A percentile compares a stretch with the other conserved stretches of the same genome.
These are phyloP conservation scores for Podochytrium sp. DNA, from an alignment of 192 early-diverging fungal genomes.

Conservation along the genomic window DNA sequence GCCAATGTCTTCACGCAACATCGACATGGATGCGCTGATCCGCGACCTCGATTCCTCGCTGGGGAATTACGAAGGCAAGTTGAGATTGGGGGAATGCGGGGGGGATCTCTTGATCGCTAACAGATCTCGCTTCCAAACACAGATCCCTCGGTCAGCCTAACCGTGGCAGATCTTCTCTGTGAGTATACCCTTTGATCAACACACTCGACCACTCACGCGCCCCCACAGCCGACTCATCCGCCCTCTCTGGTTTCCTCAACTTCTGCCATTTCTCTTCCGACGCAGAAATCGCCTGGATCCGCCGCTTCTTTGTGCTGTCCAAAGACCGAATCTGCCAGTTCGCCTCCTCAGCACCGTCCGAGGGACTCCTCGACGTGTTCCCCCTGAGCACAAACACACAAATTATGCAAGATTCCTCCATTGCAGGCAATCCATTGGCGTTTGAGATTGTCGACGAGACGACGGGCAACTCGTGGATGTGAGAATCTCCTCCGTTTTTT, in stretches of 20 bases:
- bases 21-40: not conserved
- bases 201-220: not conserved
- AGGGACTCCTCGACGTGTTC: not conserved
- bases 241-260: slow-evolving; percentile 5
- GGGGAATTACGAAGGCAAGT: not conserved
- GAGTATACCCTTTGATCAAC: not conserved
- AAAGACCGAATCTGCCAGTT: not conserved
- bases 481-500: not conserved
- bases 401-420: not conserved
- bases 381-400: not conserved
- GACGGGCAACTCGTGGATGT: slow-evolving; percentile 7
- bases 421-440: not conserved
- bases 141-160: too few species aligned
- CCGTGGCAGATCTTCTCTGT: slow-evolving; percentile 11
- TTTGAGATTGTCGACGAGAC: slow-evolving; percentile 2
- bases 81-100: not conserved
- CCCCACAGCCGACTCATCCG: not conserved
- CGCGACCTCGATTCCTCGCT: slow-evolving; percentile 1
- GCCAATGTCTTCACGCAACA: not conserved
- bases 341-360: slow-evolving; percentile 1
- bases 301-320: slow-evolving; percentile 15
- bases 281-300: not conserved
- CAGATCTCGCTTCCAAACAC: too few species aligned
- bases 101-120: too few species aligned
- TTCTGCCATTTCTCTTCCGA: not conserved